These are phyloP conservation scores for Colletotrichum caudatum DNA, from an alignment of 2,329 filamentous ascomycete species.

Conservation along the genomic window DNA sequence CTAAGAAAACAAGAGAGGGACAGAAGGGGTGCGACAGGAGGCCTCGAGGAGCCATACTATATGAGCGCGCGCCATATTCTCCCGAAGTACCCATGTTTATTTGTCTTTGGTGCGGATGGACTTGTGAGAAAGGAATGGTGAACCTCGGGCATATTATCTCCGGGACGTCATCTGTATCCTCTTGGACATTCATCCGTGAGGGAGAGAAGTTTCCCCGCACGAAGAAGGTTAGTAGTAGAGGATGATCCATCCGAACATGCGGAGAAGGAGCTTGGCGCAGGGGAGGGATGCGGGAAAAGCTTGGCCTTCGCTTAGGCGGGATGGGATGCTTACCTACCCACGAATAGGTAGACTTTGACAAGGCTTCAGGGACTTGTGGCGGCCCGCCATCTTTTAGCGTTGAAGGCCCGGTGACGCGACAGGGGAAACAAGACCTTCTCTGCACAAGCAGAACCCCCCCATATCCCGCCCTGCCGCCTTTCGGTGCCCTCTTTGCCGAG, in stretches of 20 bases:
- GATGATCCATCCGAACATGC: constrained; percentile 6
- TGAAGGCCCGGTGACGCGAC: constrained; percentile 6
- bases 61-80: constrained; percentile 2
- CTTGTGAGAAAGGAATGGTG: background rate
- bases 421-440: constrained; percentile 19
- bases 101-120: background rate
- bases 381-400: background rate
- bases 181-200: constrained; percentile 8
- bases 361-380: background rate
- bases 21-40: background rate
- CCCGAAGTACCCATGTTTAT: background rate
- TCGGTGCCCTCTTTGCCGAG: constrained; percentile 30
- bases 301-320: constrained; percentile 15
- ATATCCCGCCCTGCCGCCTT: constrained; percentile 10
- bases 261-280: background rate
- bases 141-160: constrained; percentile 30
- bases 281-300: constrained; percentile 22
- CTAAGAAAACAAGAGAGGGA: background rate
- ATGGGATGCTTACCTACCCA: background rate
- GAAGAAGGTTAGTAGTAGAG: background rate
- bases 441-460: constrained; percentile 8
- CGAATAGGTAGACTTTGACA: background rate
- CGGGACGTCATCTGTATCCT: constrained; percentile 12
- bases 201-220: constrained; percentile 19
- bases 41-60: background rate